Base-by-base conservation (phyloP, 805 yeast species). In the Saturnispora diversa region DNA sequence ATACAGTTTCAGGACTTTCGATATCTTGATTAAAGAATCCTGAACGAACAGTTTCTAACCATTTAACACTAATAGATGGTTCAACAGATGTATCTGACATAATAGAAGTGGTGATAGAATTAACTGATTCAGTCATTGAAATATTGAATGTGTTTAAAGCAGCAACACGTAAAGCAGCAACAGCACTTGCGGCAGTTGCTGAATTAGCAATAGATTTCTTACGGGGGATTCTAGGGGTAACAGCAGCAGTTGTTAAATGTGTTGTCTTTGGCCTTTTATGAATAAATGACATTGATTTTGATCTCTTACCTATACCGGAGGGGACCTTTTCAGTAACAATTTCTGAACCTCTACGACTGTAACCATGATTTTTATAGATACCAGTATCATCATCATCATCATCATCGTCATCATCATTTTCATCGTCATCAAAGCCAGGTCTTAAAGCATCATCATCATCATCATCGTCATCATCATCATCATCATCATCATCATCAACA, bases 1-100 rank as follows among this genome's bases (percentile, higher is more conserved):
- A 76, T 21, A 79, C 69, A 49, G 81, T 82, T 61, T 84, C 94
- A 6, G 94, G 94, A 27, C 82, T 68, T 25, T 76, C 81, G 50
- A 84, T 82, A 46, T 83, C 90, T 55, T 81, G 84, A 37, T 80
- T 71, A 55, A 83, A 66, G 57, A 84, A 84, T 8, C 94, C 94
- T 17, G 80, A 74, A 52, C 85, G 69, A 33, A 83, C 78, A 27
- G 82, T 81, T 55, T 77, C 74, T 42, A 78, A 60, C 94, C 94
- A 84, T 55, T 72, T 74, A 47, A 71, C 67, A 55, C 76, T 72
- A 17, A 66, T 64, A 9, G 62, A 49, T 37, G 60, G 55, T 44
- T 55, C 64, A 26, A 59, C 56, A 25, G 62, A 54, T 16, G 62
- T 58, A 47, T 55, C 64, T 19, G 63, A 42, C 59, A 62, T 53